Base-by-base conservation (phyloP, 306 rosid species). In the Lathyrus aphaca region DNA sequence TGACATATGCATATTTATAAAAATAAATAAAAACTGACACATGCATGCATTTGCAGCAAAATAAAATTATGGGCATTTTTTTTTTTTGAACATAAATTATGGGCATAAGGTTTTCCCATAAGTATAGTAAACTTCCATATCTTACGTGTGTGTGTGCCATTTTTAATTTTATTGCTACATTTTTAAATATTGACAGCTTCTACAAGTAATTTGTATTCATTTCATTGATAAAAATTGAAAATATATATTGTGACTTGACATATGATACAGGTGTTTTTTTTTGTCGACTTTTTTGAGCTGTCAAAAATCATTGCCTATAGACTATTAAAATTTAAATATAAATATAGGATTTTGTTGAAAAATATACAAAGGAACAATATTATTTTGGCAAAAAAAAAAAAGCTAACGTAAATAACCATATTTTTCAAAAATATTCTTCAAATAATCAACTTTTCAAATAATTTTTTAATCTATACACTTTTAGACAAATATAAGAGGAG, bases 191-290 rank as follows among this genome's bases (percentile, higher is more conserved):
- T 8, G 37, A 30, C 66, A 63, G 30, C 25, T 62, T 62, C 53
- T 32, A 64, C n/a, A 66, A 16, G 6, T 43, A 29, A 30, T 42
- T 19, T 53, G 11, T 46, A 6, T 37, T 8, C 19, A 18, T 38
- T 64, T 21, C n/a, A 23, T 21, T 23, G 17, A 18, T 25, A 11
- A 44, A 71, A 71, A 48, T 13, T 60, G 8, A 29, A 46, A 29
- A 48, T 37, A 27, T 56, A 32, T 38, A 27, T 27, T 6, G 19
- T 14, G 1, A 56, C 6, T 56, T 62, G 35, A 39, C 32, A 62
- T 7, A 43, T 63, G 64, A 35, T 69, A 14, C 17, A 64, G 27
- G 45, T 68, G 45, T 68, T 40, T 44, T 72, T 56, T 40, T 10
- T 66, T 48, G 23, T 44, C 7, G 45, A 10, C 51, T 3, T 25